Evolutionary conservation across 2,329 filamentous ascomycete species (phyloP), one percentile per base, ranked within the genome.

Genomic region (Curvularia hawaiiensis): DNA sequence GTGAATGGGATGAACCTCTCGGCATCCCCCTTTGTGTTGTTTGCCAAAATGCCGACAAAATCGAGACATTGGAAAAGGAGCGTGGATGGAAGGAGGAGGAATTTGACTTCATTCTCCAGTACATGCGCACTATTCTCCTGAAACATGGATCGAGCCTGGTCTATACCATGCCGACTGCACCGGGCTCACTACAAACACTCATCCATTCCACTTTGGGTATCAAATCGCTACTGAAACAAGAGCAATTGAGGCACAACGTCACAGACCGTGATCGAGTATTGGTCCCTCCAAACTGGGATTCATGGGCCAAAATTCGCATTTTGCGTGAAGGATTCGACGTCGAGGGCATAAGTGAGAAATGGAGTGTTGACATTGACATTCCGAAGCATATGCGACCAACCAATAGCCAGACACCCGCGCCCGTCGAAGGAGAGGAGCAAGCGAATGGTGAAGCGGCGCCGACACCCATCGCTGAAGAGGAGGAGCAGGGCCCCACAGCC

Each of bases 261-360:
- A 95, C 96, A 64, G 95, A 95, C 78, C 85, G 94, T 58, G 93
- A 97, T 76, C 96, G 96, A 82, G 93, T 99, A 53, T 83, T 97
- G 5, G 90, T 99, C 0, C 94, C 94, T 1, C 90, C 93, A 16
- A 97, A 97, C 75, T 99, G 95, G 95, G 95, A 99, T 77, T 97
- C 93, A 0, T 97, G 92, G 91, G 93, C 92, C 58, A 99, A 98
- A 78, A 97, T 99, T 59, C 85, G 94, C 41, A 92, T 98, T 44
- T 82, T 98, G 28, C 87, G 92, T 52, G 95, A 97, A 72, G 91
- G 89, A 0, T 98, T 98, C 68, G 92, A 98, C 65, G 91, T 96
- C 22, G 95, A 99, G 79, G 85, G 85, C 14, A 84, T 96, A 43
- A 95, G 91, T 67, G 85, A 88, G 57, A 90, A 88, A 49, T 99